Percentiles rank a stretch among this genome's conserved stretches.
phyloP scores from a whole-genome alignment of 257 asterid genomes.

The Scutellaria galericulata region DNA sequence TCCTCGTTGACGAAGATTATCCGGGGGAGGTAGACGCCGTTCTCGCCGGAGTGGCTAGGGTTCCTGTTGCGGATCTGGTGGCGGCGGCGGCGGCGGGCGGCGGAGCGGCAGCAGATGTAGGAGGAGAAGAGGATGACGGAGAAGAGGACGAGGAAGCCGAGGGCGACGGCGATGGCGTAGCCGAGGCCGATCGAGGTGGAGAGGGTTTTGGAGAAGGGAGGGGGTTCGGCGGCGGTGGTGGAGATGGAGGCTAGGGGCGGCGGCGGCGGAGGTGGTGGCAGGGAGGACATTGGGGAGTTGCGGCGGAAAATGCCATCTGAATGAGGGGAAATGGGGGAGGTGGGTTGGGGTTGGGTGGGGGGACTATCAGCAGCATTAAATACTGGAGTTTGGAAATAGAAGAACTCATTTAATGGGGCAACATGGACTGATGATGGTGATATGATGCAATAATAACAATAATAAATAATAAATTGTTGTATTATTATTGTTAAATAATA shows the following conservation, averaged over 20 bases:
- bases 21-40: slow-evolving; percentile 76
- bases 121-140: slow-evolving; percentile 72
- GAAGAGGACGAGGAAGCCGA: slow-evolving; percentile 82
- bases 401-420: slow-evolving; percentile 57
- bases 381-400: slow-evolving; percentile 50
- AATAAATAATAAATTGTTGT: too few species aligned
- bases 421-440: slow-evolving; percentile 35
- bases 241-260: slow-evolving; percentile 28
- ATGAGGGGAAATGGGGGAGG: slow-evolving; percentile 17
- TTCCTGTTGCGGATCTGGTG: slow-evolving; percentile 7
- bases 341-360: slow-evolving; percentile 42
- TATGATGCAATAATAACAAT: neutral
- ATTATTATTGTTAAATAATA: too few species aligned
- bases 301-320: slow-evolving; percentile 60
- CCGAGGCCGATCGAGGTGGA: slow-evolving; percentile 62
- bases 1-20: slow-evolving; percentile 84
- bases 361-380: slow-evolving; percentile 66
- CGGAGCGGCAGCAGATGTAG: slow-evolving; percentile 85
- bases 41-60: slow-evolving; percentile 41
- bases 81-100: slow-evolving; percentile 64
- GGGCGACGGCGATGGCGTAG: slow-evolving; percentile 76
- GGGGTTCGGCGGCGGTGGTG: slow-evolving; percentile 23
- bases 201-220: slow-evolving; percentile 37
- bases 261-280: slow-evolving; percentile 54
- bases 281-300: slow-evolving; percentile 43